These are phyloP conservation scores for Diaporthe citriasiana DNA, from an alignment of 2,329 filamentous ascomycete genomes.

Conservation along the genomic window DNA sequence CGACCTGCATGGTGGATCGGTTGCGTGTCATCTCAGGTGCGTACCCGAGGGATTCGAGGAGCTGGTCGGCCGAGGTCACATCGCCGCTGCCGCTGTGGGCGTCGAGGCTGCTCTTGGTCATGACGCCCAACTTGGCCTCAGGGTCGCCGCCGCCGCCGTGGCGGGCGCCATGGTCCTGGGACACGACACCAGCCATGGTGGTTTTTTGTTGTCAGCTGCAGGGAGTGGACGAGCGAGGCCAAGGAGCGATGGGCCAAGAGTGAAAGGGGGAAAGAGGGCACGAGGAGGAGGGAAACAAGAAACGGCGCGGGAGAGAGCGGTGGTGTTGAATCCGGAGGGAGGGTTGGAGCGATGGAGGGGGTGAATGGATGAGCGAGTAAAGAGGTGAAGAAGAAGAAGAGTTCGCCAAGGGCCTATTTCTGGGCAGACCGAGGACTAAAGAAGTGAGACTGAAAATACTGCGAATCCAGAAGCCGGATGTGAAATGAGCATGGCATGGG, in stretches of 20 bases:
- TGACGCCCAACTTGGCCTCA: slow-evolving; percentile 29
- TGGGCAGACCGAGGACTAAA: slow-evolving; percentile 6
- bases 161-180: slow-evolving; percentile 38
- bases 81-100: slow-evolving; percentile 47
- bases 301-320: not conserved
- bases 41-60: slow-evolving; percentile 76
- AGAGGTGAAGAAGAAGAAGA: slow-evolving; percentile 5
- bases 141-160: slow-evolving; percentile 26
- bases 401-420: slow-evolving; percentile 27
- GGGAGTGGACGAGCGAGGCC: not conserved
- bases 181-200: slow-evolving; percentile 39
- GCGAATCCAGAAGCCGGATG: slow-evolving; percentile 19
- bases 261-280: not conserved
- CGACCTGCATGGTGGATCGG: slow-evolving; percentile 77
- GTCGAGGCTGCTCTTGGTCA: slow-evolving; percentile 36
- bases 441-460: slow-evolving; percentile 10
- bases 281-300: not conserved
- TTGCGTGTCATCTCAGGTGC: slow-evolving; percentile 74
- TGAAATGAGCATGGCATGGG: slow-evolving; percentile 5
- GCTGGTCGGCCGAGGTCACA: slow-evolving; percentile 68
- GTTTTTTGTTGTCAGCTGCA: not conserved
- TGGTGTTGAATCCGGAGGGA: not conserved
- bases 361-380: not conserved
- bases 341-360: not conserved
- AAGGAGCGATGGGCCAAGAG: not conserved